These are phyloP conservation scores for Camelina laxa DNA, from an alignment of 345 rosid genomes.

Conservation along the genomic window DNA sequence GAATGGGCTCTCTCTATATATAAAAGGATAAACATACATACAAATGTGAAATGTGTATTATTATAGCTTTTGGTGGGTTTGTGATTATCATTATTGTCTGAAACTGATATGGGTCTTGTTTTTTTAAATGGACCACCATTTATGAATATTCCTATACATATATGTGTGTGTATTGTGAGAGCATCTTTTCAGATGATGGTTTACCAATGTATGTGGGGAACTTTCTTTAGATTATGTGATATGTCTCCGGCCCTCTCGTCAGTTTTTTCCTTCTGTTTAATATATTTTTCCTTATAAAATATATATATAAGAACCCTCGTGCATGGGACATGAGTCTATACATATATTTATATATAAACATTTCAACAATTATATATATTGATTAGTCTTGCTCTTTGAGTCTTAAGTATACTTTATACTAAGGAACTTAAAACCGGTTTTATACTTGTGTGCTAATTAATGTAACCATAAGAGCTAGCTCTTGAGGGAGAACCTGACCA, in stretches of 20 bases:
- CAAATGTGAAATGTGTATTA: conserved; percentile 38
- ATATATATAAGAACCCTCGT: conserved; percentile 15
- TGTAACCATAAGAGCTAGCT: background rate
- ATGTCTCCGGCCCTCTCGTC: conserved; percentile 31
- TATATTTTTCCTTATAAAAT: background rate
- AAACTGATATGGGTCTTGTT: conserved; percentile 47
- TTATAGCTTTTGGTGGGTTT: conserved; percentile 43
- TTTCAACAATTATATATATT: background rate
- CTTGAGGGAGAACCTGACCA: background rate
- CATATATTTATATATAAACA: conserved; percentile 16
- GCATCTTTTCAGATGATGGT: conserved; percentile 44
- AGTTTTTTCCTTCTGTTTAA: conserved; percentile 2
- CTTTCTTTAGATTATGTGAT: conserved; percentile 32
- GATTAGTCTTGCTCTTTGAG: background rate
- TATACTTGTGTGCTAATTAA: background rate
- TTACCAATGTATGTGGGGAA: conserved; percentile 41
- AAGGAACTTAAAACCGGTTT: conserved; percentile 2
- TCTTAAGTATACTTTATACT: background rate
- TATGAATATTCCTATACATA: conserved; percentile 40
- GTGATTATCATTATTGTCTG: conserved; percentile 45
- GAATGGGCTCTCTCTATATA: conserved; percentile 32
- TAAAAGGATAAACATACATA: conserved; percentile 25
- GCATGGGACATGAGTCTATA: conserved; percentile 18
- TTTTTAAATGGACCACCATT: conserved; percentile 44
- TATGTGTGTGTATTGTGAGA: background rate